These are phyloP conservation scores for Globisporangium emineosum DNA, from an alignment of 352 stramenopile species.

Conservation along the genomic window DNA sequence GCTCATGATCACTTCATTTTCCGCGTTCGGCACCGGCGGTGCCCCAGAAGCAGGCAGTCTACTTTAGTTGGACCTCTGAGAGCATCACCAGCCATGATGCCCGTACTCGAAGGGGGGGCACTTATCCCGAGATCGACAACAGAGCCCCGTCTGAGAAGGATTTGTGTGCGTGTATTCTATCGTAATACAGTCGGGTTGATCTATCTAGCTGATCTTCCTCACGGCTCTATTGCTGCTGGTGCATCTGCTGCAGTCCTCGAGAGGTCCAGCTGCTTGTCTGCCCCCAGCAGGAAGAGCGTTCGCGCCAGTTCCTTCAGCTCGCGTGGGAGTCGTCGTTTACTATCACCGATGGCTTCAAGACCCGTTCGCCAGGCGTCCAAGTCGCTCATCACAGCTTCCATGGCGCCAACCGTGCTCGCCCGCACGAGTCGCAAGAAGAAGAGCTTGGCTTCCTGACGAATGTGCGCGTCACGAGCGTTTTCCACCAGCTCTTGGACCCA, in stretches of 20 bases:
- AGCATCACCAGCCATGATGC: too few species aligned
- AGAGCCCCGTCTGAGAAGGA: too few species aligned
- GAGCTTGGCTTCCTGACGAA: background rate
- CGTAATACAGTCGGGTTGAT: background rate
- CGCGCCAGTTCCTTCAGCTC: background rate
- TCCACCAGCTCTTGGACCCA: constrained; percentile 11
- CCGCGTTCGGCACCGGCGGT: too few species aligned
- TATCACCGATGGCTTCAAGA: background rate
- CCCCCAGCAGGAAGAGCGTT: constrained; percentile 13
- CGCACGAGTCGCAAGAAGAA: constrained; percentile 8
- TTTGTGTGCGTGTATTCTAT: background rate
- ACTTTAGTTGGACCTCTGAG: too few species aligned
- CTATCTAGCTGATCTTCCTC: background rate
- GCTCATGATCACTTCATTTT: too few species aligned
- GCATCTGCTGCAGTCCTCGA: background rate
- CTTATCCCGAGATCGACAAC: too few species aligned
- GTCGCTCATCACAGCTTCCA: constrained; percentile 2
- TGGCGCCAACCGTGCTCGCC: background rate
- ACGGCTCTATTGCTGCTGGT: background rate
- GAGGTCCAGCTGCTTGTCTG: constrained; percentile 14
- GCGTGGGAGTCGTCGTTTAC: background rate
- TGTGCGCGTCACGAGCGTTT: background rate
- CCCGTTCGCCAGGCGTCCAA: constrained; percentile 4
- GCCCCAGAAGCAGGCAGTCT: too few species aligned
- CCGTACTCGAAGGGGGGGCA: too few species aligned